Base-by-base conservation (phyloP, 2,329 filamentous ascomycete species). In the Pseudophaeomoniella oleicola region DNA sequence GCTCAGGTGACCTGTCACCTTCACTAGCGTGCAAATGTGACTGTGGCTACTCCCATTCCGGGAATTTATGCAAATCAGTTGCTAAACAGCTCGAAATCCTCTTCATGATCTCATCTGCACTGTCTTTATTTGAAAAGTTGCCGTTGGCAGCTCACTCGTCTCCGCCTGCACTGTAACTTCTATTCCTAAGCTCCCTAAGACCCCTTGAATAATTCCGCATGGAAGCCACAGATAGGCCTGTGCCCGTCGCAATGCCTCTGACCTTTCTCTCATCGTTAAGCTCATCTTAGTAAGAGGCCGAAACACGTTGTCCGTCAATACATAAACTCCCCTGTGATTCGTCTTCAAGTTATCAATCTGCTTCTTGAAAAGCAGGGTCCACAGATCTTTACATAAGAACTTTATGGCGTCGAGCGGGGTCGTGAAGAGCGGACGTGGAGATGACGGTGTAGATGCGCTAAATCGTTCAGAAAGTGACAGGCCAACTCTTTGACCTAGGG, bases 291-390 rank as follows among this genome's bases (percentile, higher is more conserved):
- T 72, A 46, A 98, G 79, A 0, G 88, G 87, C 34, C 84, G 79
- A 63, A 98, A 98, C 6, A 79, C 67, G 54, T 86, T 86, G 60
- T 98, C 90, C 11, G 88, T 96, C 36, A 98, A 66, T 31, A 98
- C 90, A 58, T 94, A 98, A 47, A 96, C 86, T 35, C 90, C 90
- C 49, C 90, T 69, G 56, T 98, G 90, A 54, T 98, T 98, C 5
- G 90, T 98, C 63, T 98, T 98, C 33, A 98, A 69, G 56, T 98
- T 98, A 60, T 98, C 90, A 52, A 98, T 84, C 58, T 96, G 92
- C 62, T 98, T 98, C 55, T 83, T 73, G 59, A 94, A 98, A 12
- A 94, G 74, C 14, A 96, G 69, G 19, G 77, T 86, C 90, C 90
- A 98, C 32, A 98, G 69, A 57, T 98, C 90, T 65, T 98, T 98